phyloP scores from a whole-genome alignment of 495 filamentous ascomycete genomes.

The Symbiotaphrina buchneri region DNA sequence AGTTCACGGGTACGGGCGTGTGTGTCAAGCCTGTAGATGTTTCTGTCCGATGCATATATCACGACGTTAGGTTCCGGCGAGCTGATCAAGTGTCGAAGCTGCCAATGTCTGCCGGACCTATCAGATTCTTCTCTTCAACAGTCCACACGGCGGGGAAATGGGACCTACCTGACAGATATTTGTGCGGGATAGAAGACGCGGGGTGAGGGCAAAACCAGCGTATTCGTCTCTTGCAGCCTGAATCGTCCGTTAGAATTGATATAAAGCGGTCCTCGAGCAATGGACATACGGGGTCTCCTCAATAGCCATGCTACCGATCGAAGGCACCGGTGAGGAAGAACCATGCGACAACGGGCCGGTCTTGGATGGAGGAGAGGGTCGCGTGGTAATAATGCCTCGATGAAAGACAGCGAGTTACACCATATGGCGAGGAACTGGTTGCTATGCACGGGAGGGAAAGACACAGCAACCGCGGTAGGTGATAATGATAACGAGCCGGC shows the following conservation, averaged over 20 bases:
- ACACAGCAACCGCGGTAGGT: too few species aligned
- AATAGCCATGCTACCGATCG: constrained; percentile 3
- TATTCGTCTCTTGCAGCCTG: constrained; percentile 33
- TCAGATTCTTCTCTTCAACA: not conserved
- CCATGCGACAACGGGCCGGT: too few species aligned
- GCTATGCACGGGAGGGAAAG: too few species aligned
- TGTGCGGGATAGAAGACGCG: constrained; percentile 52
- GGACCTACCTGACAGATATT: constrained; percentile 28
- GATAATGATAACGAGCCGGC: too few species aligned
- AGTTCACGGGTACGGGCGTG: constrained; percentile 48
- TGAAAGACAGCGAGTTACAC: too few species aligned
- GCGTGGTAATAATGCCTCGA: too few species aligned
- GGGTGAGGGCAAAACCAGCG: constrained; percentile 35
- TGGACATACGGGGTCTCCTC: constrained; percentile 2
- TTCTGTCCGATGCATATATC: constrained; percentile 56
- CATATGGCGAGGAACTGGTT: too few species aligned
- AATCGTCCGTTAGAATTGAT: not conserved
- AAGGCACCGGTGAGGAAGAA: too few species aligned
- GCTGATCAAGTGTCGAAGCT: constrained; percentile 79
- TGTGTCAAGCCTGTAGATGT: constrained; percentile 54
- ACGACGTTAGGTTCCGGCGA: constrained; percentile 50
- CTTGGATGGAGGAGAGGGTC: too few species aligned
- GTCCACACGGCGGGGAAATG: not conserved
- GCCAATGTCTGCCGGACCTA: constrained; percentile 44
- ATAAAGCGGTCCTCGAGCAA: not conserved